A percentile compares a stretch with the other conserved stretches of the same genome.
Evolutionary conservation across 2,329 filamentous ascomycete species (phyloP).

Genomic region (Fusarium circinatum): DNA sequence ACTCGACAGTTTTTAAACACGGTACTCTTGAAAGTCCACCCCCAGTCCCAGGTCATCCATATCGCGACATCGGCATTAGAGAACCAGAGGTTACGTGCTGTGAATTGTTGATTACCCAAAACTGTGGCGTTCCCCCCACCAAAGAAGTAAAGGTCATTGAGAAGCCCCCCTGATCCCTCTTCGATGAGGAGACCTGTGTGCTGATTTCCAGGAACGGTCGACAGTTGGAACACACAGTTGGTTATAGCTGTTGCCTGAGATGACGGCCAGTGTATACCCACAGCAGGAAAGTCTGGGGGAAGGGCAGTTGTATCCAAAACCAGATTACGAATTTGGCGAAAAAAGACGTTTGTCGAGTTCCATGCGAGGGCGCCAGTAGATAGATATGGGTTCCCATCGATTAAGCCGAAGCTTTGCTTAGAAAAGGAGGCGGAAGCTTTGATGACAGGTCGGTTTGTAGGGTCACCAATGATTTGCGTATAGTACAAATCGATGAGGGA

Average conservation of each 20-base stretch:
- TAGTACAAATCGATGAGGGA: slow-evolving; percentile 83
- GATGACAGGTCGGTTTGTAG: slow-evolving; percentile 65
- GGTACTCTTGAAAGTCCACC: slow-evolving; percentile 77
- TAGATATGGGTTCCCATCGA: slow-evolving; percentile 61
- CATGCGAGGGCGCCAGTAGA: slow-evolving; percentile 54
- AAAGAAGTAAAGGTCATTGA: slow-evolving; percentile 76
- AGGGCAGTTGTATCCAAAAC: slow-evolving; percentile 65
- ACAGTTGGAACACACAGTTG: slow-evolving; percentile 67
- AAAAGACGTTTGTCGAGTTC: slow-evolving; percentile 69
- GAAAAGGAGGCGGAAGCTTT: slow-evolving; percentile 63
- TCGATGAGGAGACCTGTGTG: slow-evolving; percentile 71
- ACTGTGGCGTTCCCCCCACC: slow-evolving; percentile 70
- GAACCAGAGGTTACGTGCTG: slow-evolving; percentile 74
- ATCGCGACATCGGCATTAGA: slow-evolving; percentile 73
- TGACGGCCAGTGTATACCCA: slow-evolving; percentile 75
- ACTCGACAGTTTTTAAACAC: slow-evolving; percentile 70
- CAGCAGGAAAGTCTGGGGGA: slow-evolving; percentile 55
- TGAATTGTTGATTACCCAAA: slow-evolving; percentile 77
- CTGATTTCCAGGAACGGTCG: slow-evolving; percentile 56
- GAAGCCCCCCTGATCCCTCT: slow-evolving; percentile 71
- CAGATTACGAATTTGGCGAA: slow-evolving; percentile 67
- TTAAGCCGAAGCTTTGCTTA: slow-evolving; percentile 53
- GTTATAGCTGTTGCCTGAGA: slow-evolving; percentile 70
- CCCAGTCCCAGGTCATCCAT: slow-evolving; percentile 80
- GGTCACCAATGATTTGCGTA: slow-evolving; percentile 80